phyloP scores from a whole-genome alignment of 176 grass and related monocot species.

The Rhynchospora pubera region DNA sequence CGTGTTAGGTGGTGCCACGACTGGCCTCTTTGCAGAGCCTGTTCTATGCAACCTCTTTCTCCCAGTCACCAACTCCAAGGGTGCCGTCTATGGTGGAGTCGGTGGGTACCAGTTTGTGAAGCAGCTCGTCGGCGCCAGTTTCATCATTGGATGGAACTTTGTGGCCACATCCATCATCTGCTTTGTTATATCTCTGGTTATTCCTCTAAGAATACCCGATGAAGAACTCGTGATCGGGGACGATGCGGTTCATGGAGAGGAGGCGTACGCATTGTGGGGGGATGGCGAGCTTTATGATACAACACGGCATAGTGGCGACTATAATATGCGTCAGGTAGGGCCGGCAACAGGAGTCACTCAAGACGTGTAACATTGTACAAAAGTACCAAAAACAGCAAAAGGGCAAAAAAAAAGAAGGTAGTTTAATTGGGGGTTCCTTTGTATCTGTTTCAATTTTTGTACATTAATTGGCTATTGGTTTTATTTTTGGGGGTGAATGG shows the following conservation, averaged over 20 bases:
- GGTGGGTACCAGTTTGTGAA: constrained; percentile 36
- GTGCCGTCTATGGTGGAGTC: constrained; percentile 44
- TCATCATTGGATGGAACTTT: constrained; percentile 59
- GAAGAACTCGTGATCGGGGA: constrained; percentile 64
- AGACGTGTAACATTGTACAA: neutral
- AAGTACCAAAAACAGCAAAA: neutral
- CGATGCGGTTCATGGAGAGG: constrained; percentile 86
- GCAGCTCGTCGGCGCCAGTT: constrained; percentile 47
- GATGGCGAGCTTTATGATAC: constrained; percentile 82
- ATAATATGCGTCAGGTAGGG: neutral
- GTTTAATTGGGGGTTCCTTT: neutral
- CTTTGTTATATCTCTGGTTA: constrained; percentile 34
- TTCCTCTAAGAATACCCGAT: constrained; percentile 50
- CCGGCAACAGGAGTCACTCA: neutral
- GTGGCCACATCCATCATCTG: constrained; percentile 46
- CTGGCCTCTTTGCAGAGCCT: constrained; percentile 39
- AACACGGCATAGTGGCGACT: constrained; percentile 32
- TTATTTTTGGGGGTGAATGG: neutral
- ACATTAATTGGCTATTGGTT: neutral
- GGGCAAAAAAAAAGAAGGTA: neutral
- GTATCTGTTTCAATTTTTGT: neutral
- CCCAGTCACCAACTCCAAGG: constrained; percentile 34
- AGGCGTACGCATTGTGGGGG: constrained; percentile 91
- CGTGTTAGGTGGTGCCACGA: constrained; percentile 28
- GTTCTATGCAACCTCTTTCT: constrained; percentile 53